Evolutionary conservation across 306 rosid species (phyloP).

Genomic region (Fragaria nilgerrensis): DNA sequence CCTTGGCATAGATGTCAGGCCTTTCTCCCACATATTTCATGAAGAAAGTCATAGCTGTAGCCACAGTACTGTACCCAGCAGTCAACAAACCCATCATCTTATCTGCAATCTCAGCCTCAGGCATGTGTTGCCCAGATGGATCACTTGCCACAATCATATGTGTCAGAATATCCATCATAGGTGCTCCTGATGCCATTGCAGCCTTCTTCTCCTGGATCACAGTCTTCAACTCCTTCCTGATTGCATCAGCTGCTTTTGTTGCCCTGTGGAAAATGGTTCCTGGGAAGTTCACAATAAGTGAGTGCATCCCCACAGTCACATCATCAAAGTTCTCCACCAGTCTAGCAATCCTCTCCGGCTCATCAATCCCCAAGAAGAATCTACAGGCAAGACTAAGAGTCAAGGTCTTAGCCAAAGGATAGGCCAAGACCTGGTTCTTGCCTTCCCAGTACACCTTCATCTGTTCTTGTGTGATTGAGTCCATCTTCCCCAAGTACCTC

Average conservation of each 20-base stretch:
- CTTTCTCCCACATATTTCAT: conserved; percentile 57
- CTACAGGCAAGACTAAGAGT: conserved; percentile 43
- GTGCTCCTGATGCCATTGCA: conserved; percentile 41
- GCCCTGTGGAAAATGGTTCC: conserved; percentile 50
- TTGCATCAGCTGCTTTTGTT: conserved; percentile 38
- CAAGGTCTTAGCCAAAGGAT: conserved; percentile 43
- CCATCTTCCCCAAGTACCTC: conserved; percentile 51
- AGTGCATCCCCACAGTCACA: conserved; percentile 47
- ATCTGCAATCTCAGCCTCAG: conserved; percentile 53
- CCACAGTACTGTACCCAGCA: conserved; percentile 47
- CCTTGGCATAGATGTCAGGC: conserved; percentile 52
- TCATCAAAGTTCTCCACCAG: conserved; percentile 35
- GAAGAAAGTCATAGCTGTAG: conserved; percentile 61
- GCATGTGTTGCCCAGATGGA: conserved; percentile 51
- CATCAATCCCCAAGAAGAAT: conserved; percentile 48
- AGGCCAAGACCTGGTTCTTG: conserved; percentile 35
- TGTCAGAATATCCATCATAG: conserved; percentile 48
- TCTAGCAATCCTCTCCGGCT: conserved; percentile 30
- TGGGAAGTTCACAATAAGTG: conserved; percentile 42
- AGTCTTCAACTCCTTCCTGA: conserved; percentile 42
- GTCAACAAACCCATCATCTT: conserved; percentile 63
- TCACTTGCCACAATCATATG: conserved; percentile 53
- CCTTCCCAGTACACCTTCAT: conserved; percentile 52
- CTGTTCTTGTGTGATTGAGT: conserved; percentile 44
- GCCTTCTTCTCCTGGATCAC: conserved; percentile 53